These are phyloP conservation scores for Solanum neorickii DNA, from an alignment of 257 asterid species.

Conservation along the genomic window DNA sequence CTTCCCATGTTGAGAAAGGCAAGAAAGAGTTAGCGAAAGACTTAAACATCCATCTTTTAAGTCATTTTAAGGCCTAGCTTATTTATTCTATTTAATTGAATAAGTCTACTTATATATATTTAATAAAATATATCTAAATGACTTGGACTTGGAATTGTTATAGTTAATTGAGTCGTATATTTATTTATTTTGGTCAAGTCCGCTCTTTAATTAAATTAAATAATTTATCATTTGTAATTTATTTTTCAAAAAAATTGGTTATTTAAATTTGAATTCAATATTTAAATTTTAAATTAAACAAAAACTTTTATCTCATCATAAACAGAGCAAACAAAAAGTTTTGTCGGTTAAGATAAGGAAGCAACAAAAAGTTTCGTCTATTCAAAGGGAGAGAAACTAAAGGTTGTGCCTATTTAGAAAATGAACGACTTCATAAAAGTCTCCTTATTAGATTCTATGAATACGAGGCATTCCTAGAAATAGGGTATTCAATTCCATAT, in stretches of 20 bases:
- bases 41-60: too few species aligned
- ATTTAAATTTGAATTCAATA: too few species aligned
- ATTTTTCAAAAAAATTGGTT: neutral
- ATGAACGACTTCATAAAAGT: neutral
- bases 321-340: neutral
- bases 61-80: too few species aligned
- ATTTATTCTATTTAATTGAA: too few species aligned
- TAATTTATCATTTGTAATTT: too few species aligned
- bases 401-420: neutral
- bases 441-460: neutral
- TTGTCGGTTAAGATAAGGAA: too few species aligned
- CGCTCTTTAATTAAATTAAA: neutral
- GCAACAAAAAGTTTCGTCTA: neutral
- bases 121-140: neutral
- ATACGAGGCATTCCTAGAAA: neutral
- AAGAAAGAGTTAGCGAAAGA: too few species aligned
- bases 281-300: neutral
- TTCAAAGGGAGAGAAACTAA: neutral
- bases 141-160: neutral
- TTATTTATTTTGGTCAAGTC: neutral
- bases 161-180: neutral
- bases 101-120: too few species aligned
- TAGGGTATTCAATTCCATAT: neutral
- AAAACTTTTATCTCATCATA: neutral
- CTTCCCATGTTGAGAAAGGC: too few species aligned